Conservation (phyloP, 1,284 basidiomycete genomes). For the Ustilago cynodontis region DNA sequence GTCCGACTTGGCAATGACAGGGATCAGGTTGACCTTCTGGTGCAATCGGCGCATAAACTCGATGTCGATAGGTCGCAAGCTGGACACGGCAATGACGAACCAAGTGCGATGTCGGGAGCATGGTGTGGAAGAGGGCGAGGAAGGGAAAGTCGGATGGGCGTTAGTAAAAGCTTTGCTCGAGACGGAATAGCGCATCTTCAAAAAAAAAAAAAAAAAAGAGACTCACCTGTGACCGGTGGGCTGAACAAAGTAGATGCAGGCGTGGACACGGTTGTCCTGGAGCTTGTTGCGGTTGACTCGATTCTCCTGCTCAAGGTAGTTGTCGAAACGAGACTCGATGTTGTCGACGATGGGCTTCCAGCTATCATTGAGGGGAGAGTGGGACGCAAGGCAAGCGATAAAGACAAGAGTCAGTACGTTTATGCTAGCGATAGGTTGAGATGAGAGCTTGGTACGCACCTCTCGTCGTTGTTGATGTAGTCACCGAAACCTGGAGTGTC, state of each 20-base stretch:
- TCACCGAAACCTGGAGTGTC: conserved; percentile 69
- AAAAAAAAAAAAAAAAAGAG: background rate
- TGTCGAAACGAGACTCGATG: conserved; percentile 69
- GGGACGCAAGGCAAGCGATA: background rate
- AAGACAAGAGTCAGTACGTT: background rate
- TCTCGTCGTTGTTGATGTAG: conserved; percentile 69
- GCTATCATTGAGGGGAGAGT: conserved; percentile 18
- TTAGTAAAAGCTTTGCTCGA: background rate
- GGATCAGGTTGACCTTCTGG: conserved; percentile 68
- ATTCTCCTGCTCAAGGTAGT: conserved; percentile 70
- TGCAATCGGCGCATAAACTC: conserved; percentile 69
- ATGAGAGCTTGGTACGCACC: conserved; percentile 23
- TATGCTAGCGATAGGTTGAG: background rate
- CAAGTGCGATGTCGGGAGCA: background rate
- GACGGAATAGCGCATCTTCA: background rate
- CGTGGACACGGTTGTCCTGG: conserved; percentile 69
- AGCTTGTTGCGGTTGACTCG: conserved; percentile 68
- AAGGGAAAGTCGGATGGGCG: no score
- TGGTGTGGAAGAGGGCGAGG: background rate
- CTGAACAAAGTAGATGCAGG: conserved; percentile 69
- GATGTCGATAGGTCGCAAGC: conserved; percentile 67
- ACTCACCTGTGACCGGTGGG: conserved; percentile 62
- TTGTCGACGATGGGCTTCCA: conserved; percentile 69
- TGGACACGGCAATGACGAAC: conserved; percentile 1
- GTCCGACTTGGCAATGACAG: conserved; percentile 69